Evolutionary conservation across 495 filamentous ascomycete species (phyloP).

Genomic region (Elaphomyces granulatus): DNA sequence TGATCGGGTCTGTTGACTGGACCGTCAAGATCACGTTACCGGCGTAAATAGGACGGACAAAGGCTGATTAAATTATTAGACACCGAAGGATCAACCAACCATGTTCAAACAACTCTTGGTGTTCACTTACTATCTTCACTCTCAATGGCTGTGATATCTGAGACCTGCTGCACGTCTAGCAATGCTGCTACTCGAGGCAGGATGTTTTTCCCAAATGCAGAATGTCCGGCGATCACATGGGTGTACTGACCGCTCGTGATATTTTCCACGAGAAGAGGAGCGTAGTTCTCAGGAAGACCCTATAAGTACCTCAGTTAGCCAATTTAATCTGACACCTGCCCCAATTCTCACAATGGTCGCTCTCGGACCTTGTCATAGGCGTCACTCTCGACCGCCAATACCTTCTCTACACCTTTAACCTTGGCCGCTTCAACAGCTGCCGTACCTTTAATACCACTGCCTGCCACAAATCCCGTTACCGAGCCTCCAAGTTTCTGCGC

Average conservation of each 20-base stretch:
- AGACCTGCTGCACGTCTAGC: slow-evolving; percentile 82
- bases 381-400: slow-evolving; percentile 73
- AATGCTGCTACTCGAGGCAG: slow-evolving; percentile 93
- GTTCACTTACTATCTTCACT: slow-evolving; percentile 59
- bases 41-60: slow-evolving; percentile 93
- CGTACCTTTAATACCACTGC: slow-evolving; percentile 52
- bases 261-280: slow-evolving; percentile 86
- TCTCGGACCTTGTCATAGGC: slow-evolving; percentile 74
- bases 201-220: slow-evolving; percentile 92
- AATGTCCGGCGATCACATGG: slow-evolving; percentile 79
- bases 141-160: slow-evolving; percentile 76
- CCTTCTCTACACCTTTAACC: slow-evolving; percentile 78
- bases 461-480: slow-evolving; percentile 77
- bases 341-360: background rate
- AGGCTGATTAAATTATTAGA: slow-evolving; percentile 49
- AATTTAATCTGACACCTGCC: background rate
- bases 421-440: slow-evolving; percentile 82
- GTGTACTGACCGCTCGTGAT: slow-evolving; percentile 88
- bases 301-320: slow-evolving; percentile 16
- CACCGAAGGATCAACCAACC: background rate
- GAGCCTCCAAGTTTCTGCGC: slow-evolving; percentile 75
- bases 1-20: slow-evolving; percentile 72
- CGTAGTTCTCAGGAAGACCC: slow-evolving; percentile 89
- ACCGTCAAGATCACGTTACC: slow-evolving; percentile 97
- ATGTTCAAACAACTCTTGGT: background rate